phyloP scores from a whole-genome alignment of 1,284 basidiomycete species.

The Ganoderma resinaceum region DNA sequence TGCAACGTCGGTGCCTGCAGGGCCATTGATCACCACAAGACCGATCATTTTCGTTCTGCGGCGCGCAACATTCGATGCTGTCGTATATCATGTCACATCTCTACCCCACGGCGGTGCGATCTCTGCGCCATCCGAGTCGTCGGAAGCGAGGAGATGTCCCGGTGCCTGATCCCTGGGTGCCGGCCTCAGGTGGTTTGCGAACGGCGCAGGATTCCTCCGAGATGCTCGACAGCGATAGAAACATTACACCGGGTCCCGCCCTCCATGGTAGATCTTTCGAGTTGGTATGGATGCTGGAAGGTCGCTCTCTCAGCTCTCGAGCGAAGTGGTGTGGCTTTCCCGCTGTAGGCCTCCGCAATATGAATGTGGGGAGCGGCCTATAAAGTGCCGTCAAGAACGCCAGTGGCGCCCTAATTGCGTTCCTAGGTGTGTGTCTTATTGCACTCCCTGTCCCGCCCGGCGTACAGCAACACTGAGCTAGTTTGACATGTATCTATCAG shows the following conservation, averaged over 20 bases:
- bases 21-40: background rate
- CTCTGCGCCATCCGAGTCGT: background rate
- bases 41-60: background rate
- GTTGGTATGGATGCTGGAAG: background rate
- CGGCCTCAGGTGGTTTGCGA: background rate
- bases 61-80: background rate
- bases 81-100: background rate
- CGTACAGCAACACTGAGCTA: background rate
- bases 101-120: background rate
- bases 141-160: slow-evolving; percentile 3
- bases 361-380: background rate
- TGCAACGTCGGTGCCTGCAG: background rate
- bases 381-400: background rate
- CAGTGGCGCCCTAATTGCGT: background rate
- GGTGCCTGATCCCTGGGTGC: background rate
- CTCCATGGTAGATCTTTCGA: background rate
- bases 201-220: background rate
- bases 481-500: background rate
- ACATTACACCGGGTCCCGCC: background rate
- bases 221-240: background rate
- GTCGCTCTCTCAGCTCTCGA: background rate
- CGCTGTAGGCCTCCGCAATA: background rate
- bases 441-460: background rate
- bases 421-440: background rate
- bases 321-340: background rate